Base-by-base conservation (phyloP, 768 basidiomycete species). In the Strobilomyces confusus region DNA sequence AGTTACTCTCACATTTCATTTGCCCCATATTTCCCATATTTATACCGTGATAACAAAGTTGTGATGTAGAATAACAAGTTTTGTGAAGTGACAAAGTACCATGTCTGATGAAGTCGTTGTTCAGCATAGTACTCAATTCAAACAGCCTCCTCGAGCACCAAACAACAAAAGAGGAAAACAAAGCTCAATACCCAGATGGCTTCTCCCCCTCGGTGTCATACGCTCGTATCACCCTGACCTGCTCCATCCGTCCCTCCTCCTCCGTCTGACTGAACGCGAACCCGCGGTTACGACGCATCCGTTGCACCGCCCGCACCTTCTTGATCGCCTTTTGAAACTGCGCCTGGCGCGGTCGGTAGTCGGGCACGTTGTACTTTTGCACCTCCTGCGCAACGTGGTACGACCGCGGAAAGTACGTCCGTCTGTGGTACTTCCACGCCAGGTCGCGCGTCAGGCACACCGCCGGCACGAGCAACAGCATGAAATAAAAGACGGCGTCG, bases 321-420 rank as follows among this genome's bases (percentile, higher is more conserved):
- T 98, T 98, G 79, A 99, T 99, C 15, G 97, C 97, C 69, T 98
- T 97, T 71, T 98, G 94, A 74, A 97, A 97, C 87, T 98, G 97
- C 72, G 97, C 97, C 72, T 98, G 95, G 52, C 97, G 80, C 3
- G 97, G 97, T 38, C 97, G 80, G 68, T 98, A 99, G 64, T 95
- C 93, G 4, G 92, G 93, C 52, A 97, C 86, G 70, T 97, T 95
- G 76, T 95, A 98, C 73, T 97, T 98, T 74, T 98, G 95, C n/a
- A 99, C 80, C 67, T 99, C 97, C 67, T 98, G 95, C 0, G 94
- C 94, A 62, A 99, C 92, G 65, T 99, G 97, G 69, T 98, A 99
- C n/a, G 95, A 86, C 36, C 83, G 79, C 1, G 97, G 95, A 58
- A 73, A 74, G 72, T 97, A 97, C 25, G 95, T 94, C 59, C 95